Evolutionary conservation across 1,284 basidiomycete genomes (phyloP).

Genomic region (Anthracocystis panici-leucophaei): DNA sequence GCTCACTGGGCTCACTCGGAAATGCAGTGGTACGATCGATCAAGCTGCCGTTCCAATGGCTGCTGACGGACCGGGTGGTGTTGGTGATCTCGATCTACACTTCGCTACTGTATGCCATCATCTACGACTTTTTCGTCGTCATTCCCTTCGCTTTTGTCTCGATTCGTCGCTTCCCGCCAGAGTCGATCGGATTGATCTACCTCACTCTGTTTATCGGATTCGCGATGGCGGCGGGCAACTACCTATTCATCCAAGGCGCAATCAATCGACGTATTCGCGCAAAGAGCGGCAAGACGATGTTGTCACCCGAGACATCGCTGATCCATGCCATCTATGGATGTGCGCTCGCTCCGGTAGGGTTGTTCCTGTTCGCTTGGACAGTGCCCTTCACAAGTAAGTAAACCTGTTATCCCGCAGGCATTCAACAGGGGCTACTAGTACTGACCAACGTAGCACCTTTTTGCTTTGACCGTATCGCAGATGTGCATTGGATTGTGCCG

Average conservation of each 20-base stretch:
- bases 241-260: constrained; percentile 29
- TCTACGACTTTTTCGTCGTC: constrained; percentile 53
- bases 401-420: background rate
- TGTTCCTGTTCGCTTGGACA: constrained; percentile 43
- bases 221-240: constrained; percentile 25
- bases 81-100: constrained; percentile 48
- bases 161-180: constrained; percentile 42
- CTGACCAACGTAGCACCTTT: background rate
- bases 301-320: constrained; percentile 35
- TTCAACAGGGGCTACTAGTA: too few species aligned
- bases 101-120: constrained; percentile 45
- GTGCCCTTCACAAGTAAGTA: constrained; percentile 33
- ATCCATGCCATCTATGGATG: constrained; percentile 45
- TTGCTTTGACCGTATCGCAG: background rate
- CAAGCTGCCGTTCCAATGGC: constrained; percentile 43
- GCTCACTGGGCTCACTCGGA: constrained; percentile 12
- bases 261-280: constrained; percentile 30
- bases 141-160: constrained; percentile 42
- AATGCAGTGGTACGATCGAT: constrained; percentile 10
- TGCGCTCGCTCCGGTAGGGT: constrained; percentile 28
- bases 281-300: constrained; percentile 23
- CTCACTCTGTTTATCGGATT: constrained; percentile 47
- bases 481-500: constrained; percentile 43
- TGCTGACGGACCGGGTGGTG: constrained; percentile 40
- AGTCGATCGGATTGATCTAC: constrained; percentile 42